phyloP scores from a whole-genome alignment of 768 basidiomycete species.

The Leccinum barrowsii region DNA sequence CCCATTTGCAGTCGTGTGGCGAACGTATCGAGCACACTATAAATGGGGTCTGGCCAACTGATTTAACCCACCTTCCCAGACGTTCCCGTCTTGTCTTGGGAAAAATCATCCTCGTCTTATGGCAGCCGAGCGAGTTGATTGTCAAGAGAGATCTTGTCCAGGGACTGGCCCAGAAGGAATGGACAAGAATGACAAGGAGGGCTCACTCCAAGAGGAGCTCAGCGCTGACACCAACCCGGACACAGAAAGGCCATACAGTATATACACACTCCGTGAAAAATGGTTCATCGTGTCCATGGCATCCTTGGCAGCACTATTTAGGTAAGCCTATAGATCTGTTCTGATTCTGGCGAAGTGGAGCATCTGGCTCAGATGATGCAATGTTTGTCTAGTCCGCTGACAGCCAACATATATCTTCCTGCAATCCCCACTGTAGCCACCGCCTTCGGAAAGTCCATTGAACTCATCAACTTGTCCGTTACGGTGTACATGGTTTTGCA shows the following conservation, averaged over 20 bases:
- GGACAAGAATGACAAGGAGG: background rate
- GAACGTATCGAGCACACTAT: background rate
- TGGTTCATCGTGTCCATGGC: slow-evolving; percentile 66
- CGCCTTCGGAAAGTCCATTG: slow-evolving; percentile 59
- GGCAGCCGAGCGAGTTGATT: background rate
- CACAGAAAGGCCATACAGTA: slow-evolving; percentile 35
- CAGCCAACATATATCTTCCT: slow-evolving; percentile 76
- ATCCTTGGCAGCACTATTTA: slow-evolving; percentile 61
- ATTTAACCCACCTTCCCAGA: background rate
- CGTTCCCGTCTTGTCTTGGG: background rate
- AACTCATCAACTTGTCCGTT: slow-evolving; percentile 77
- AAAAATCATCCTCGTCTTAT: background rate
- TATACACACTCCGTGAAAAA: slow-evolving; percentile 56
- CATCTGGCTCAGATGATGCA: background rate
- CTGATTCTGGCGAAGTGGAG: background rate
- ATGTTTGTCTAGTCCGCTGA: slow-evolving; percentile 49
- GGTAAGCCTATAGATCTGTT: slow-evolving; percentile 33
- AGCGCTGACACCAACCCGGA: background rate
- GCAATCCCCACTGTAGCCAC: slow-evolving; percentile 65
- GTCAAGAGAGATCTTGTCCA: background rate
- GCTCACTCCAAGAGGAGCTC: background rate
- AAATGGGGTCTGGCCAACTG: background rate
- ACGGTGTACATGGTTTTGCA: slow-evolving; percentile 56
- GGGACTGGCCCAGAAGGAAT: background rate
- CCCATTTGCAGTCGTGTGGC: background rate